phyloP scores from a whole-genome alignment of 1,284 basidiomycete species.

The Rhodofomes roseus region DNA sequence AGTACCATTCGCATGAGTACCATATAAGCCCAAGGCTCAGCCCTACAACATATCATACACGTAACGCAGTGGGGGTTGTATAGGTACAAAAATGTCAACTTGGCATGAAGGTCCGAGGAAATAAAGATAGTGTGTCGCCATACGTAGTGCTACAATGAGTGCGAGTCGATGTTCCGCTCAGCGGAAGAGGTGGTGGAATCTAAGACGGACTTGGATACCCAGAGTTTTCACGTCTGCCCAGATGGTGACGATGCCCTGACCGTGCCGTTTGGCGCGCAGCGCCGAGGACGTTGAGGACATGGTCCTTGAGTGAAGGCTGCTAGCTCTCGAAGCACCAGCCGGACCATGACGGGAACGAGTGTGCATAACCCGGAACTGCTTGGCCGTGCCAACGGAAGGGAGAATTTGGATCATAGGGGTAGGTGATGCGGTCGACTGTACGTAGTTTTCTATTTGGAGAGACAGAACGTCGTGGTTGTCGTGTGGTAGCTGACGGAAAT shows the following conservation, averaged over 20 bases:
- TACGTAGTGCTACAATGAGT: neutral
- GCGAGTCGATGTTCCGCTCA: neutral
- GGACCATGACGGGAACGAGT: neutral
- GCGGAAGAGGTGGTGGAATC: conserved; percentile 3
- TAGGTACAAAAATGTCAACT: neutral
- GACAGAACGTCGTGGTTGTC: neutral
- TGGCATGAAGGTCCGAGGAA: conserved; percentile 1
- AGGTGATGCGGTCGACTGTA: neutral
- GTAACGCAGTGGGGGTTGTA: neutral
- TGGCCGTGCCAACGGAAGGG: neutral
- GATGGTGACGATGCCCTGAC: conserved; percentile 1
- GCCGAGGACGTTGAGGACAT: conserved; percentile 2
- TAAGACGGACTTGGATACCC: conserved; percentile 3
- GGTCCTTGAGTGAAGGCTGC: neutral
- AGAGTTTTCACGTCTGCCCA: conserved; percentile 5
- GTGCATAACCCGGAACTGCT: neutral
- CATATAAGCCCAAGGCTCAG: neutral
- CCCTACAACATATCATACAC: neutral
- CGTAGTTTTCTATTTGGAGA: neutral
- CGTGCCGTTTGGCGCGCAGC: neutral
- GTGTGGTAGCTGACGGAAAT: neutral
- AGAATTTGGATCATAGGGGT: neutral
- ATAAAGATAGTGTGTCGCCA: neutral
- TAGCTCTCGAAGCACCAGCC: neutral
- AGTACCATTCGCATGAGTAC: neutral